These are phyloP conservation scores for Penicillium samsonianum DNA, from an alignment of 495 filamentous ascomycete species.

Conservation along the genomic window DNA sequence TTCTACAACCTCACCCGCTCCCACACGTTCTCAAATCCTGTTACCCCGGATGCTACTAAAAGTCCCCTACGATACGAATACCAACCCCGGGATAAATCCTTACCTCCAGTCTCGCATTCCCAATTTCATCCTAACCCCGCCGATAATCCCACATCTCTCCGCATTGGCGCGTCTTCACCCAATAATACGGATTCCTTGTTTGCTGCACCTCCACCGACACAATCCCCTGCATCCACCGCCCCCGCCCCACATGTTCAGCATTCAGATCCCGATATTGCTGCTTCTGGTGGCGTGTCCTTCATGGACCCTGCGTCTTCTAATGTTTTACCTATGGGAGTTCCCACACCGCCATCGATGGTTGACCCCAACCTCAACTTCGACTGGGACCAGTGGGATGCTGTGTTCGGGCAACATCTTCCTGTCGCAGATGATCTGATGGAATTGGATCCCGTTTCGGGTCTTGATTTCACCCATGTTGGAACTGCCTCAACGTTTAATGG, in stretches of 20 bases:
- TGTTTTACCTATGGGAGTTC: conserved; percentile 22
- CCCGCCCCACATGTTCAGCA: conserved; percentile 13
- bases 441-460: conserved; percentile 41
- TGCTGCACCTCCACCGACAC: conserved; percentile 15
- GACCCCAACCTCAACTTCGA: conserved; percentile 50
- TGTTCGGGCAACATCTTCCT: conserved; percentile 50
- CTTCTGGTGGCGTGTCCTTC: conserved; percentile 19
- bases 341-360: conserved; percentile 48
- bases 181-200: conserved; percentile 17
- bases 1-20: conserved; percentile 46
- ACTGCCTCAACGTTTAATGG: conserved; percentile 5
- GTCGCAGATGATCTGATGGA: conserved; percentile 51
- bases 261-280: background rate
- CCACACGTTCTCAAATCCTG: conserved; percentile 31
- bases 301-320: conserved; percentile 31
- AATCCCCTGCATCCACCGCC: conserved; percentile 12
- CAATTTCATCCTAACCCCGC: conserved; percentile 21
- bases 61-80: conserved; percentile 34
- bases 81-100: conserved; percentile 16
- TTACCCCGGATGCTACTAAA: conserved; percentile 18
- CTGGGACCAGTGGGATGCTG: conserved; percentile 55
- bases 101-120: conserved; percentile 17
- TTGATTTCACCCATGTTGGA: conserved; percentile 41
- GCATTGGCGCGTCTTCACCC: conserved; percentile 15
- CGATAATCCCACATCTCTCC: conserved; percentile 2